phyloP scores from a whole-genome alignment of 2,329 filamentous ascomycete genomes.

The Chaetomiaceae sp. region DNA sequence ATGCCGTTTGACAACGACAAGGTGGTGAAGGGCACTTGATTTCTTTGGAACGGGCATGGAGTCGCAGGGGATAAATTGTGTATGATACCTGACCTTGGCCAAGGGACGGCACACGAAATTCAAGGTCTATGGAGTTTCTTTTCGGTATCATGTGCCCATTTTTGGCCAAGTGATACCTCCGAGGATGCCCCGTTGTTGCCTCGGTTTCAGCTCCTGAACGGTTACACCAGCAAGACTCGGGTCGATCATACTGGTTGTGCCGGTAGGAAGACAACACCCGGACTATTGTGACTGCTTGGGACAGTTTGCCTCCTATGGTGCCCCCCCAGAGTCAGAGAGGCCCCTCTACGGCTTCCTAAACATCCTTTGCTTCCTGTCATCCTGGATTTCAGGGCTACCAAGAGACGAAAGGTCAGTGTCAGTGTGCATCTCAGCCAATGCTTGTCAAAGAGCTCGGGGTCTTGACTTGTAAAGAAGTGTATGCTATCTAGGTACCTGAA shows the following conservation, averaged over 20 bases:
- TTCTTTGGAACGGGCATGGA: slow-evolving; percentile 1
- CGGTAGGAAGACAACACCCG: background rate
- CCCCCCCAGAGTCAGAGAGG: too few species aligned
- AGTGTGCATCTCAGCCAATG: too few species aligned
- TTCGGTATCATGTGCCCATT: slow-evolving; percentile 7
- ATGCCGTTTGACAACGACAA: slow-evolving; percentile 81
- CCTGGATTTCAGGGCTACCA: too few species aligned
- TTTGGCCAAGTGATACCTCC: slow-evolving; percentile 3
- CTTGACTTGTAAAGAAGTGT: too few species aligned
- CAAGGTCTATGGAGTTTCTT: slow-evolving; percentile 1
- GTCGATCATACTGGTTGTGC: slow-evolving; percentile 17
- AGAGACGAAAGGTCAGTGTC: too few species aligned
- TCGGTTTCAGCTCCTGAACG: slow-evolving; percentile 12
- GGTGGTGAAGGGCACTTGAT: slow-evolving; percentile 57
- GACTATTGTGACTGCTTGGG: too few species aligned
- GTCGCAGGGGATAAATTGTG: slow-evolving; percentile 17
- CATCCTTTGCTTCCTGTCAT: too few species aligned
- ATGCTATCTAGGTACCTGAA: too few species aligned
- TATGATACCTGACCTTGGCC: slow-evolving; percentile 24
- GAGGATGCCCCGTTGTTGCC: background rate
- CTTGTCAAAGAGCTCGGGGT: too few species aligned
- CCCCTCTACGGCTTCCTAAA: too few species aligned
- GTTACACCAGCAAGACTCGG: slow-evolving; percentile 7
- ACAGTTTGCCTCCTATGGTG: too few species aligned
- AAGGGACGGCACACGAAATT: slow-evolving; percentile 10